A percentile compares a stretch with the other conserved stretches of the same genome.
phyloP scores from a whole-genome alignment of 73 alveolate genomes.

The Uronychia setigera region DNA sequence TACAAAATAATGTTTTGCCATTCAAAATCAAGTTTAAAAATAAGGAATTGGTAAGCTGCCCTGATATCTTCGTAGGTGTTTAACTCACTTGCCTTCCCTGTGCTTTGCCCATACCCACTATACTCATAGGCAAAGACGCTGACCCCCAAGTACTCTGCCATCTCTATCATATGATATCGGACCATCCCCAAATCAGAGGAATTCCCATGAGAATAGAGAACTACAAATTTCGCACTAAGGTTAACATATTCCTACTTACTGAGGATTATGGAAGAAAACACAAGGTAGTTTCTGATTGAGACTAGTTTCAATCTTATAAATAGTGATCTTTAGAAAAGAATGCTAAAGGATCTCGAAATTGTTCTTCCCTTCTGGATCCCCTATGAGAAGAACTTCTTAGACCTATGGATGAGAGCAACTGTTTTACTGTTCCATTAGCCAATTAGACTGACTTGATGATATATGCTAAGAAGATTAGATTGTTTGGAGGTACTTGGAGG shows the following conservation, averaged over 20 bases:
- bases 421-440: background rate
- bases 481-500: conserved; percentile 27
- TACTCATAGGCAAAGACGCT: conserved; percentile 63
- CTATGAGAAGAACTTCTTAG: conserved; percentile 6
- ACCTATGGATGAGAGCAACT: background rate
- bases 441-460: background rate
- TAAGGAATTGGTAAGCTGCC: conserved; percentile 58
- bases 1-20: conserved; percentile 41
- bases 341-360: background rate
- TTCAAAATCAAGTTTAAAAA: background rate
- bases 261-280: conserved; percentile 11
- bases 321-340: background rate
- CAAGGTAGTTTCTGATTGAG: conserved; percentile 7
- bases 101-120: conserved; percentile 74
- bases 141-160: conserved; percentile 41
- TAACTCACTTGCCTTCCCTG: conserved; percentile 71
- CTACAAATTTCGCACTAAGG: conserved; percentile 36
- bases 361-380: background rate
- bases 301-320: conserved; percentile 12
- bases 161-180: conserved; percentile 43
- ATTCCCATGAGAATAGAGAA: conserved; percentile 76
- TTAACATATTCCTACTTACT: background rate
- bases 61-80: conserved; percentile 43
- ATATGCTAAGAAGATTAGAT: conserved; percentile 3
- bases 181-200: conserved; percentile 68